Percentiles rank a stretch among this genome's conserved stretches.
These are phyloP conservation scores for Amanita polypyramis DNA, from an alignment of 768 basidiomycete species.

Conservation along the genomic window DNA sequence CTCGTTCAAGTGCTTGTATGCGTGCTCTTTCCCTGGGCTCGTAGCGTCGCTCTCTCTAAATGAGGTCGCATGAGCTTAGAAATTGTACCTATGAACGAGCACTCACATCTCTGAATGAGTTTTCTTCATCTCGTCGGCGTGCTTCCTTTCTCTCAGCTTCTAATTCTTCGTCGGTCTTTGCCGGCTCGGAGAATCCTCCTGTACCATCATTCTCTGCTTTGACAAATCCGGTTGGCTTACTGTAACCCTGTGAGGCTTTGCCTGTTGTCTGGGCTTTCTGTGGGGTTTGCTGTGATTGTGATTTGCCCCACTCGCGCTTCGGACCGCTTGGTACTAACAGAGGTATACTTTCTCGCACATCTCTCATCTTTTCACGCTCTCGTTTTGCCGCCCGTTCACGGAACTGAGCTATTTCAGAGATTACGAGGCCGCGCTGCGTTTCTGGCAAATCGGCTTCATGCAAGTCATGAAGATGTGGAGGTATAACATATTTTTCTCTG, in stretches of 20 bases:
- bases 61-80: not conserved
- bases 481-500: slow-evolving; percentile 83
- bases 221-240: slow-evolving; percentile 77
- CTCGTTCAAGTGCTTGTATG: slow-evolving; percentile 66
- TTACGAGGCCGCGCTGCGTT: slow-evolving; percentile 82
- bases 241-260: slow-evolving; percentile 66
- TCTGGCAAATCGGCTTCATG: slow-evolving; percentile 96
- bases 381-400: slow-evolving; percentile 88
- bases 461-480: slow-evolving; percentile 93
- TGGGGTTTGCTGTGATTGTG: slow-evolving; percentile 28
- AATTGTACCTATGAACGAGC: not conserved
- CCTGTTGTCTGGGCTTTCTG: slow-evolving; percentile 43
- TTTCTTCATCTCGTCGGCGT: slow-evolving; percentile 68
- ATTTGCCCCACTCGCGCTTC: slow-evolving; percentile 76
- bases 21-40: slow-evolving; percentile 83
- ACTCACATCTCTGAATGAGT: slow-evolving; percentile 80
- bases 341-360: slow-evolving; percentile 53
- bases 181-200: slow-evolving; percentile 16
- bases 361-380: slow-evolving; percentile 81
- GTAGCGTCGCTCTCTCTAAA: slow-evolving; percentile 88
- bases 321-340: slow-evolving; percentile 58
- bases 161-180: slow-evolving; percentile 44
- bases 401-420: slow-evolving; percentile 94
- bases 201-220: slow-evolving; percentile 40
- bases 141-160: slow-evolving; percentile 75